These are phyloP conservation scores for Dillenia turbinata DNA, from an alignment of 164 flowering plant genomes.

Conservation along the genomic window DNA sequence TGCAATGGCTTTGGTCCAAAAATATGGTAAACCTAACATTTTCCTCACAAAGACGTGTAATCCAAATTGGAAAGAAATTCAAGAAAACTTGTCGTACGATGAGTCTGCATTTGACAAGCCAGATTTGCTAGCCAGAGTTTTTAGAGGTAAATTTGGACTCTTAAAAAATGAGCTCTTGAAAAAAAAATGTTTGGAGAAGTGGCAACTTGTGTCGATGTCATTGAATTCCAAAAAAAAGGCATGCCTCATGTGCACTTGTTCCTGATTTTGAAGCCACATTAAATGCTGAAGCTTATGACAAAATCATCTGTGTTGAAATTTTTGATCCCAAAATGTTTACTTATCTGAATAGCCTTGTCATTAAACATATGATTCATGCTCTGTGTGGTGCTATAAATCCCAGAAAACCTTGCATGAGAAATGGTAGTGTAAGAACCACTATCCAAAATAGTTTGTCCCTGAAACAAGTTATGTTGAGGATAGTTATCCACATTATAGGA, in stretches of 20 bases:
- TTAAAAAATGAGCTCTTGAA: slow-evolving; percentile 5
- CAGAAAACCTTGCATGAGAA: background rate
- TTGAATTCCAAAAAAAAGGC: slow-evolving; percentile 21
- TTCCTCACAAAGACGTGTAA: slow-evolving; percentile 27
- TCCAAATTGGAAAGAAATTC: slow-evolving; percentile 8
- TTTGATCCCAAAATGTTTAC: background rate
- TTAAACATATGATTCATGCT: slow-evolving; percentile 23
- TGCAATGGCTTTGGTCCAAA: slow-evolving; percentile 16
- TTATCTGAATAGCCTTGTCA: background rate
- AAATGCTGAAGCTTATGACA: slow-evolving; percentile 1
- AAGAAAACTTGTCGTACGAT: background rate
- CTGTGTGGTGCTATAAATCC: slow-evolving; percentile 8
- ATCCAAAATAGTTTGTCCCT: slow-evolving; percentile 1
- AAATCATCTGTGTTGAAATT: slow-evolving; percentile 9
- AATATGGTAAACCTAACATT: slow-evolving; percentile 12
- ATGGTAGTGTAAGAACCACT: slow-evolving; percentile 6
- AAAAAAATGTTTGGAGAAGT: slow-evolving; percentile 11
- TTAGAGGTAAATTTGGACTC: slow-evolving; percentile 9
- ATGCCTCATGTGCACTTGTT: slow-evolving; percentile 21
- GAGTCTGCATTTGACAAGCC: slow-evolving; percentile 13
- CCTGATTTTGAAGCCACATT: background rate
- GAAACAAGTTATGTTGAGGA: background rate
- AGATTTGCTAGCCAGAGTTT: slow-evolving; percentile 13
- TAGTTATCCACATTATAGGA: slow-evolving; percentile 10
- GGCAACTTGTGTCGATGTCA: slow-evolving; percentile 11